These are phyloP conservation scores for Zymoseptoria crescenta DNA, from an alignment of 2,329 filamentous ascomycete species.

Conservation along the genomic window DNA sequence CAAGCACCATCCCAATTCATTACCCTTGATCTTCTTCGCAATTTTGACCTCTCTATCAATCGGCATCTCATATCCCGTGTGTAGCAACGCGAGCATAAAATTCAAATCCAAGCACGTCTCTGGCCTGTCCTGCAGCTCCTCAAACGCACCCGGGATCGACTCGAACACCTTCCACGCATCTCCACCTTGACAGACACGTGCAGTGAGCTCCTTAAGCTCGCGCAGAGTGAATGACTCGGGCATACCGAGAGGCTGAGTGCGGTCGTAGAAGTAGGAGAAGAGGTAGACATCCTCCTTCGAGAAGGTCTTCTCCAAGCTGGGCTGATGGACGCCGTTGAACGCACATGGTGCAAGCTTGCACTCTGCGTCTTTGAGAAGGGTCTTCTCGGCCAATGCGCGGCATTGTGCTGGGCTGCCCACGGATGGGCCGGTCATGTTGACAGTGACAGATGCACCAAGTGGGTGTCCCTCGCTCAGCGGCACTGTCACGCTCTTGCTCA, in stretches of 20 bases:
- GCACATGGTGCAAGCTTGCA: conserved; percentile 88
- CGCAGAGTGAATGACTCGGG: conserved; percentile 91
- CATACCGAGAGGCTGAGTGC: conserved; percentile 89
- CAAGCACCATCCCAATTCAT: conserved; percentile 95
- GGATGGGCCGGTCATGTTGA: conserved; percentile 83
- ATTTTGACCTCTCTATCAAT: conserved; percentile 94
- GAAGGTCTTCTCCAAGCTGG: conserved; percentile 86
- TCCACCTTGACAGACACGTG: conserved; percentile 79
- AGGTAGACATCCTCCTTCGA: conserved; percentile 86
- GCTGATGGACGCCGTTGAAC: conserved; percentile 96
- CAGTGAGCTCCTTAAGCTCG: conserved; percentile 79
- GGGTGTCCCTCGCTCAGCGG: conserved; percentile 58
- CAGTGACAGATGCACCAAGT: conserved; percentile 55
- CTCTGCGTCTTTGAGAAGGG: conserved; percentile 74
- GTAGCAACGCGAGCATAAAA: conserved; percentile 88
- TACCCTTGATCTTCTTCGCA: conserved; percentile 96
- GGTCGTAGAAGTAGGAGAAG: conserved; percentile 97
- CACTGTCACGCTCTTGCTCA: conserved; percentile 65
- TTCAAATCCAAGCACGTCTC: conserved; percentile 93
- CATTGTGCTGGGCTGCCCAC: conserved; percentile 75
- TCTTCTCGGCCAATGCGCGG: conserved; percentile 81
- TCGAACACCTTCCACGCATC: conserved; percentile 76
- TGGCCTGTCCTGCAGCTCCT: conserved; percentile 72
- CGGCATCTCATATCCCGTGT: conserved; percentile 97
- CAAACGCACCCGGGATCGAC: conserved; percentile 65